phyloP scores from a whole-genome alignment of 2,329 filamentous ascomycete genomes.

The Cercospora zeae-maydis region DNA sequence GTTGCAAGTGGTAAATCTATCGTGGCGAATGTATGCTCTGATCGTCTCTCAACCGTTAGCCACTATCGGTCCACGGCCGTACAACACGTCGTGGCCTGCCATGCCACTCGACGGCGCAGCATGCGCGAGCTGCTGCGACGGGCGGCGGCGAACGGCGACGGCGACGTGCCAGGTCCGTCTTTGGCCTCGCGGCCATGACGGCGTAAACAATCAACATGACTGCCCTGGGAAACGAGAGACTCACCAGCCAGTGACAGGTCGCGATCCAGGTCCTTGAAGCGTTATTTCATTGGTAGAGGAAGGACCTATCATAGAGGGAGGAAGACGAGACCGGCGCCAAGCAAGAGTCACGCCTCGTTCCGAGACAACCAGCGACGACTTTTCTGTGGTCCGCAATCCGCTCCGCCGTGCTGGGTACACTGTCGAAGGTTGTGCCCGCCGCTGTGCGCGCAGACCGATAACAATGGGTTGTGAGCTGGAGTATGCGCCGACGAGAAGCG shows the following conservation, averaged over 20 bases:
- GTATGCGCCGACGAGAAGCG: background rate
- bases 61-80: constrained; percentile 1
- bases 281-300: constrained; percentile 12
- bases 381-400: background rate
- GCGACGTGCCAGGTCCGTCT: constrained; percentile 7
- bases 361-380: background rate
- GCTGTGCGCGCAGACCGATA: background rate
- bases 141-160: constrained; percentile 4
- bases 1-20: background rate
- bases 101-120: background rate
- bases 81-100: constrained; percentile 1
- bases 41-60: constrained; percentile 2
- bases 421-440: background rate
- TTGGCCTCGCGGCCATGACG: background rate
- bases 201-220: constrained; percentile 17
- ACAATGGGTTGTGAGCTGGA: background rate
- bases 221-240: constrained; percentile 13
- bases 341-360: constrained; percentile 4
- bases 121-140: constrained; percentile 4
- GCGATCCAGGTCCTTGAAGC: constrained; percentile 17
- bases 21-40: background rate
- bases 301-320: constrained; percentile 11
- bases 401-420: constrained; percentile 1
- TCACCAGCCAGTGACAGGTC: constrained; percentile 16
- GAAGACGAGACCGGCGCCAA: background rate